phyloP scores from a whole-genome alignment of 257 asterid species.

The Scutellaria minor region DNA sequence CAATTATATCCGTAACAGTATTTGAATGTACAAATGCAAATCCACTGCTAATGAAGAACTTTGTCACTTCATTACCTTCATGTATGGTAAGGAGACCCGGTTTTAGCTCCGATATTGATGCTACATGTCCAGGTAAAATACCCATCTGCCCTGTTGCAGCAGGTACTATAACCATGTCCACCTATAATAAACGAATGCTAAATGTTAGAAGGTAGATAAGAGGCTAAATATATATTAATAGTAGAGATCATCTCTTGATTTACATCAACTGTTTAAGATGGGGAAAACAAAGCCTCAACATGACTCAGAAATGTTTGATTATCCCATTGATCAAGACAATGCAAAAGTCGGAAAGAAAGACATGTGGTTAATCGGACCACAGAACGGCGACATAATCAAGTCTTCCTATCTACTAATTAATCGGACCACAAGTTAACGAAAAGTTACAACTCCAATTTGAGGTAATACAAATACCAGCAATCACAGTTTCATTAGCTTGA shows the following conservation, averaged over 20 bases:
- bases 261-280: neutral
- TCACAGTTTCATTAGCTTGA: neutral
- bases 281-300: neutral
- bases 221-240: no score
- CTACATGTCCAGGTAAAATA: conserved; percentile 59
- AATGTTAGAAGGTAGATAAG: neutral
- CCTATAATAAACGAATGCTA: conserved; percentile 37
- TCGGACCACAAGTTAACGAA: neutral
- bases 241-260: neutral
- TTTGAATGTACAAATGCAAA: conserved; percentile 59
- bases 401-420: neutral
- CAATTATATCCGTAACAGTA: conserved; percentile 53
- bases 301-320: neutral
- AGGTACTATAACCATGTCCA: conserved; percentile 63
- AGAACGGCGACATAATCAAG: neutral
- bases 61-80: conserved; percentile 49
- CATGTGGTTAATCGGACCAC: no score
- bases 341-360: neutral
- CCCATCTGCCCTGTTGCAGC: conserved; percentile 65
- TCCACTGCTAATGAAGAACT: conserved; percentile 61
- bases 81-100: conserved; percentile 58
- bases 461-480: neutral
- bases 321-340: neutral
- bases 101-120: conserved; percentile 64
- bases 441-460: neutral